Conservation (phyloP, 768 basidiomycete species). For the Solioccasus polychromus region DNA sequence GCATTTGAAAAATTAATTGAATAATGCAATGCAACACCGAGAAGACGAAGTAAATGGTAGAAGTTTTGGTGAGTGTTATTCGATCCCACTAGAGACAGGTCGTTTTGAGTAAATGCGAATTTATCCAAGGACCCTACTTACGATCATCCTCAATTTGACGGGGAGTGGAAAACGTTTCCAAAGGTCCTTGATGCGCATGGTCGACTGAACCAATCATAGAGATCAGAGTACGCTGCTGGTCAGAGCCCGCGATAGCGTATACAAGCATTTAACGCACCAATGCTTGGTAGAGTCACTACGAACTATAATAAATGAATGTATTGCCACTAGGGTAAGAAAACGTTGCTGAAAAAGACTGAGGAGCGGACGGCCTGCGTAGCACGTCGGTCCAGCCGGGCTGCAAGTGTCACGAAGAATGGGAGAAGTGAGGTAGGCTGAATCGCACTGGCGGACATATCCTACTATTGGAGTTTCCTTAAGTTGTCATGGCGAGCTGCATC, state of each 20-base stretch:
- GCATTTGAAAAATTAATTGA: conserved; percentile 67
- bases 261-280: too few species aligned
- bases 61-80: conserved; percentile 64
- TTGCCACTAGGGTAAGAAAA: conserved; percentile 45
- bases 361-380: conserved; percentile 17
- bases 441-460: too few species aligned
- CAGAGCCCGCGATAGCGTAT: too few species aligned
- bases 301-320: conserved; percentile 22
- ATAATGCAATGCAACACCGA: conserved; percentile 63
- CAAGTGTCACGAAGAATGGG: conserved; percentile 24
- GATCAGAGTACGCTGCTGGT: too few species aligned
- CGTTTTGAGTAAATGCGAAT: background rate
- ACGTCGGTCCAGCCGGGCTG: conserved; percentile 36
- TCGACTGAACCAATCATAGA: too few species aligned
- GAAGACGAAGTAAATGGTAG: conserved; percentile 64
- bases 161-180: conserved; percentile 37
- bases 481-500: conserved; percentile 1
- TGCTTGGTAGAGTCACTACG: too few species aligned
- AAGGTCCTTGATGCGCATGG: conserved; percentile 41
- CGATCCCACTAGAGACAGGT: conserved; percentile 54
- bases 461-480: background rate
- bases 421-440: background rate
- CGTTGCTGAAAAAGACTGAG: conserved; percentile 2
- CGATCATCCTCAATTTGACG: conserved; percentile 45
- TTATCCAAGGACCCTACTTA: conserved; percentile 28